Evolutionary conservation across 2,329 filamentous ascomycete genomes (phyloP), one percentile per base, ranked within the genome.

Genomic region (Xylariaceae sp.): DNA sequence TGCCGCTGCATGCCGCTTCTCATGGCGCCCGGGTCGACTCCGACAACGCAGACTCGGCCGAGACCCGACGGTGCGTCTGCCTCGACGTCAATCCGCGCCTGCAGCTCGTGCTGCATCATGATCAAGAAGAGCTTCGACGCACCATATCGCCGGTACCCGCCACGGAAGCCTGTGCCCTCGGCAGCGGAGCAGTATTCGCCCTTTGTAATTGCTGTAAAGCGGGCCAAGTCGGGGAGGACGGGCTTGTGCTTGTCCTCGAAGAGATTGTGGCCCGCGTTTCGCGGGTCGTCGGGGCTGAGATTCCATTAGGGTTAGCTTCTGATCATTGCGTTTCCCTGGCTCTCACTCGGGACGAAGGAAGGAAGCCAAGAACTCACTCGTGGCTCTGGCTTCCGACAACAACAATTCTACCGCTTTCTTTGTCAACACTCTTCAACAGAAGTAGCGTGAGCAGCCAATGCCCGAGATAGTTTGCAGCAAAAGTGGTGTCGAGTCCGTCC

Each of bases 11-110:
- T 38, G 5, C 38, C 36, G 2, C 47, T 56, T 3, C 39, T 26
- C 45, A 60, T 57, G 2, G 39, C 45, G 22, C 58, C 58, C 0
- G 58, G 58, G 38, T 62, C 58, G 9, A 60, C 39, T 13, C 46
- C 48, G 5, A 61, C 37, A 18, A 57, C 38, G 11, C 42, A 46
- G 17, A 61, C 47, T 4, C 47, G 43, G 10, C 39, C 45, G 1
- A 59, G 39, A 1, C 25, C 29, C 6, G 53, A 47, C 34, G 56
- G 53, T 2, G 31, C 34, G n/a, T n/a, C n/a, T n/a, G n/a, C n/a
- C n/a, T n/a, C n/a, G n/a, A n/a, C n/a, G 21, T 45, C 39, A 7
- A 58, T 38, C 6, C 55, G 49, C 15, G 36, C 40, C 22, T 50
- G 44, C 14, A 57, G 46, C 32, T 58, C 56, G 25, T 27, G 13